A percentile compares a stretch with the other conserved stretches of the same genome.
Evolutionary conservation across 169 alveolate species (phyloP).

Genomic region (Cystoisospora suis): DNA sequence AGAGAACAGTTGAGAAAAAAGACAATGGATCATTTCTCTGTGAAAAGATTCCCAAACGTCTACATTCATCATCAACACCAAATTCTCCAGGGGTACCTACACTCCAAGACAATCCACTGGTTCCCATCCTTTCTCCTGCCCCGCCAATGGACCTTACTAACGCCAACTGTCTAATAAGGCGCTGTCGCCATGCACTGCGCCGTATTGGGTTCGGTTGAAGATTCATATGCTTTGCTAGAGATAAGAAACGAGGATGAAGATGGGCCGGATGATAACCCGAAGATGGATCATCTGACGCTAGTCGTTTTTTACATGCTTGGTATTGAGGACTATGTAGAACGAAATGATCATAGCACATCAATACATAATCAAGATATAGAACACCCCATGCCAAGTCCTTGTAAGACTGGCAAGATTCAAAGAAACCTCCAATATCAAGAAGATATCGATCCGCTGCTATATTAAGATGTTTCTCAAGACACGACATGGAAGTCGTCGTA

Average conservation of each 20-base stretch:
- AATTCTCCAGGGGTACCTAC: neutral
- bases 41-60: neutral
- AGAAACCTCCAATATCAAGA: neutral
- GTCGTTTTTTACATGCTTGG: neutral
- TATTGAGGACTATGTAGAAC: no score
- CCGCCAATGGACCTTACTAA: neutral
- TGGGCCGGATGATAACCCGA: neutral
- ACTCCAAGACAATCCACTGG: constrained; percentile 6
- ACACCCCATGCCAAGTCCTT: constrained; percentile 18
- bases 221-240: no score
- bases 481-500: neutral
- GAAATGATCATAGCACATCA: no score
- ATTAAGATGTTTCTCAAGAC: neutral
- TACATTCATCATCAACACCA: neutral
- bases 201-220: no score
- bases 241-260: no score
- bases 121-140: no score
- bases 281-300: neutral
- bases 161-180: neutral
- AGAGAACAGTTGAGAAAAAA: no score
- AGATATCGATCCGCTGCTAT: neutral
- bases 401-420: neutral
- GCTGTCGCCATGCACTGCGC: neutral
- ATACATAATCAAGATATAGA: neutral
- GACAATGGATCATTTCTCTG: no score